These are phyloP conservation scores for Penicillium italicum DNA, from an alignment of 2,329 filamentous ascomycete genomes.

Conservation along the genomic window DNA sequence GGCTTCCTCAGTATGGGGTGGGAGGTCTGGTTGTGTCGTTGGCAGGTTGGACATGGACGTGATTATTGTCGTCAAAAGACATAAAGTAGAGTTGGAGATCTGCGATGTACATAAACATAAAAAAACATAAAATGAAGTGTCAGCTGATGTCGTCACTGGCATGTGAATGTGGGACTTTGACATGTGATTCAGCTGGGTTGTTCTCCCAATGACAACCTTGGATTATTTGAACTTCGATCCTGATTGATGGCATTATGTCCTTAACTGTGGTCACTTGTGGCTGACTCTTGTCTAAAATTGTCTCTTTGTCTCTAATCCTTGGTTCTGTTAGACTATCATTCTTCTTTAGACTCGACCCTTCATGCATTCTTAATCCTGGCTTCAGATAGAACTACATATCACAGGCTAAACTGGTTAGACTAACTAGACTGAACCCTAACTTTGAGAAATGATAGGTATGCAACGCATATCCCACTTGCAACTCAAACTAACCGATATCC, in stretches of 20 bases:
- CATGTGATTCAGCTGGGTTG: slow-evolving; percentile 4
- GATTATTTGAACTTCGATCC: neutral
- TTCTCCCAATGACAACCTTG: slow-evolving; percentile 2
- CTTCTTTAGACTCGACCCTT: neutral
- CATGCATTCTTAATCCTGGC: neutral
- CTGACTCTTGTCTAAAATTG: neutral
- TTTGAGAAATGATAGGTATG: slow-evolving; percentile 33
- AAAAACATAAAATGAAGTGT: neutral
- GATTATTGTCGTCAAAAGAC: slow-evolving; percentile 61
- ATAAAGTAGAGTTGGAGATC: neutral
- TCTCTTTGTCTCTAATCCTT: neutral
- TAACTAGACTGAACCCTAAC: neutral
- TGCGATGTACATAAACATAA: neutral
- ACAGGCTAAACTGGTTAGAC: neutral
- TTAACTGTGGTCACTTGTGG: neutral
- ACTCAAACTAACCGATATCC: slow-evolving; percentile 2
- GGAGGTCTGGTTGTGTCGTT: slow-evolving; percentile 76
- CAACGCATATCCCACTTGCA: neutral
- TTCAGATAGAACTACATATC: slow-evolving; percentile 1
- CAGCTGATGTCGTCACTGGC: slow-evolving; percentile 6
- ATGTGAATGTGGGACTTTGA: slow-evolving; percentile 5
- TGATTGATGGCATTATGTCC: neutral
- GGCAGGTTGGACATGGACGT: slow-evolving; percentile 77
- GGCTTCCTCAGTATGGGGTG: slow-evolving; percentile 78
- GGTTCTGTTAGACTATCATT: neutral